Base-by-base conservation (phyloP, 805 yeast species). In the Zygosaccharomyces lentus region DNA sequence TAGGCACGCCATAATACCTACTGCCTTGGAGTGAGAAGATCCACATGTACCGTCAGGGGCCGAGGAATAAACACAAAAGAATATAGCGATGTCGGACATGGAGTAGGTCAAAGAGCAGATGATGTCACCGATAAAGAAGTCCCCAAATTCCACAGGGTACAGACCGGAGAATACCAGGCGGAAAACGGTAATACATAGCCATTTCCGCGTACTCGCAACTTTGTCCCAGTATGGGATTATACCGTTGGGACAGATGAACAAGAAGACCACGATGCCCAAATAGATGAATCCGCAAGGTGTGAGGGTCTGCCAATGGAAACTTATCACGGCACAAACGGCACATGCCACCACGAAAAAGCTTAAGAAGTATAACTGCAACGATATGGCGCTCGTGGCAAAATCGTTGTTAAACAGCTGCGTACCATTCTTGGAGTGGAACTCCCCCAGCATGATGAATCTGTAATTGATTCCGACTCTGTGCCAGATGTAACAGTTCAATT, bases 71-170 rank as follows among this genome's bases (percentile, higher is more conserved):
- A 88, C 69, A 62, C 99, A 93, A 55, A 87, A 81, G 67, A 88
- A 89, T 64, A 89, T 78, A 1, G 95, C 84, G 36, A 87, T 67
- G 54, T 90, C 91, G 4, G 96, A 85, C 70, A 88, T 71, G 0
- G 96, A 77, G 66, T 93, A 93, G 1, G 96, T 86, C 57, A 93
- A 71, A 24, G 96, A 85, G 65, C 95, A 86, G 42, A 91, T 71
- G 25, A 93, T 82, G 65, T 93, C 99, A 16, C 98, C 99, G 38
- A 91, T 52, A 62, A 87, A 88, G 72, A 93, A 91, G 66, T 93
- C 99, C 46, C 90, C 75, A 61, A 93, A 93, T 67, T 91, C 98
- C 44, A 93, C 97, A 0, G 98, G 96, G 58, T 84, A 93, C 34
- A 89, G 71, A 0, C 98, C 98, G 1, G 96, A 84, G 8, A 86